Base-by-base conservation (phyloP, 306 rosid genomes). In the Dryas octopetala region DNA sequence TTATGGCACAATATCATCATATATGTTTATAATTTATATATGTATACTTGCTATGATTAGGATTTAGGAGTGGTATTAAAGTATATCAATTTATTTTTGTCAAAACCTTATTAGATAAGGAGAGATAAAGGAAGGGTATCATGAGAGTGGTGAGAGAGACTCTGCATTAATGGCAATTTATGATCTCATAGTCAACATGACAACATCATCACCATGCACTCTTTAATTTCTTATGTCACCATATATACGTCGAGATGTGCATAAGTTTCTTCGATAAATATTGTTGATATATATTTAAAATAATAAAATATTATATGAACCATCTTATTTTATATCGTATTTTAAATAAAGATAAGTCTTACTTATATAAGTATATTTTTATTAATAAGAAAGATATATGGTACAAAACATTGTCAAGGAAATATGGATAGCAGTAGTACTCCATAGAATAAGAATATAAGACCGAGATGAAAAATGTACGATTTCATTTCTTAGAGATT, bases 41-140 rank as follows among this genome's bases (percentile, higher is more conserved):
- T 83, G 76, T 41, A 75, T 66, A 32, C 68, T 76, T 61, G 73
- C 48, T 81, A 86, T 89, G 76, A 93, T 93, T 85, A 89, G 90
- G 63, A 90, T 19, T 19, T 19, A 19, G 19, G 19, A 19, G 91
- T 85, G 87, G 88, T 67, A 85, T 86, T 81, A 64, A 87, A 88
- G 89, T 78, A 75, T 78, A 66, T 17, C 62, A 78, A 78, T 70
- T 70, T 59, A 5, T 46, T 78, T 63, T 78, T 78, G 80, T 78
- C 82, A 82, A 83, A 62, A 48, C 64, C 70, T 60, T 14, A 9
- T 38, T 28, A 28, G 23, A 15, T 59, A 58, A 71, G 44, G 68
- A 50, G 60, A 58, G 17, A 38, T 4, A 2, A 57, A 38, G 48
- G 19, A 52, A 64, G 55, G 65, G 73, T 23, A 32, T 60, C 44